Evolutionary conservation across 352 stramenopile genomes (phyloP), one percentile per base, ranked within the genome.

Genomic region (Phytophthora tentaculata): DNA sequence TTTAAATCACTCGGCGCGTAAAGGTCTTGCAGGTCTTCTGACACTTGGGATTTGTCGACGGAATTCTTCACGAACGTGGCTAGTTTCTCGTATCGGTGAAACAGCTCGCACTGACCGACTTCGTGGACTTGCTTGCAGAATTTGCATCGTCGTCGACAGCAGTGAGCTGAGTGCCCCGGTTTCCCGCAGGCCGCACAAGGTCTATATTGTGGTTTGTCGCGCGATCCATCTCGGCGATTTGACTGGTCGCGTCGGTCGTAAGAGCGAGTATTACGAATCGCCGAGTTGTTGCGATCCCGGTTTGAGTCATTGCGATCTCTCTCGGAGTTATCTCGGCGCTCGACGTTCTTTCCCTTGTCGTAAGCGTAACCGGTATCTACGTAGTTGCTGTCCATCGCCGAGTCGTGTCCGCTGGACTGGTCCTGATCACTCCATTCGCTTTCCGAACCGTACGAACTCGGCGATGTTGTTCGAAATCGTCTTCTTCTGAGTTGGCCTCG

Each of bases 1-100:
- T 53, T 61, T 61, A 61, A 61, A 61, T 61, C 54, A 20, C 39
- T 53, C 41, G 54, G 54, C 23, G 5, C 12, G 19, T 52, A 32
- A 20, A 60, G n/a, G 37, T 60, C 37, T 37, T 51, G 53, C 5
- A 60, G 16, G 3, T 60, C 53, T 23, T 32, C 54, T 14, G 54
- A 41, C 2, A 61, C 24, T 13, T 35, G 24, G 8, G 54, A 61
- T 14, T 61, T 61, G 54, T 61, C 24, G 9, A 61, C 54, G 1
- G 16, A 14, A 1, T 24, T 29, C 2, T 28, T 24, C 7, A 61
- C 24, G 26, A 61, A 52, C 16, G 22, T 12, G 8, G 39, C 23
- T 2, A 61, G 54, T 16, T 61, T 61, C 24, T 52, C 54, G 5
- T 41, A 51, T 26, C 28, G 50, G 3, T 28, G 50, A 26, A 56